Conservation (phyloP, 805 yeast genomes). For the Hanseniaspora singularis region DNA sequence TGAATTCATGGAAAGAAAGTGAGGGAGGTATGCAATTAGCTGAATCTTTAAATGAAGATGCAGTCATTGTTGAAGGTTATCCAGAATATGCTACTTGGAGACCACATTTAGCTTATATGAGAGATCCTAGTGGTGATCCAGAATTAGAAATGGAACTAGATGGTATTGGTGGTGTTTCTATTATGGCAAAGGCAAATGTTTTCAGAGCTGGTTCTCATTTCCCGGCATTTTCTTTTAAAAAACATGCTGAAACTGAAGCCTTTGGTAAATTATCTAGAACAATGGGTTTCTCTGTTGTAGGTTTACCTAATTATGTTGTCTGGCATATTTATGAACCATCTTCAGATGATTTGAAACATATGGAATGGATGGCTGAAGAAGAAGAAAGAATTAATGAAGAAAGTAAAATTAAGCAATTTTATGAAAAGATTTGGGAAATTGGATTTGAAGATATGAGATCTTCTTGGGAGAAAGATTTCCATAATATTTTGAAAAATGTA, state of each 20-base stretch:
- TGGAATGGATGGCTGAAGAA: constrained; percentile 83
- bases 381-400: constrained; percentile 55
- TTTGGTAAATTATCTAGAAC: constrained; percentile 80
- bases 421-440: constrained; percentile 58
- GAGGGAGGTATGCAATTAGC: constrained; percentile 75
- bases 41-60: constrained; percentile 57
- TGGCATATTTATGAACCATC: constrained; percentile 98
- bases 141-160: constrained; percentile 86
- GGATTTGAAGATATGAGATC: constrained; percentile 68
- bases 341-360: constrained; percentile 73
- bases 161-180: constrained; percentile 96
- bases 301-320: constrained; percentile 86
- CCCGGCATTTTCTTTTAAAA: constrained; percentile 92
- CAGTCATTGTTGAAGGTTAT: constrained; percentile 93
- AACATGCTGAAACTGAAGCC: constrained; percentile 96
- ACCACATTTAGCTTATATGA: constrained; percentile 85
- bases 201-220: constrained; percentile 83
- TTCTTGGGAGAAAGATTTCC: constrained; percentile 63
- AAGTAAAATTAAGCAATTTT: constrained; percentile 49
- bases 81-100: constrained; percentile 98
- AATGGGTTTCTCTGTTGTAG: constrained; percentile 79
- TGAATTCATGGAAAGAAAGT: constrained; percentile 76
- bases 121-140: constrained; percentile 92
- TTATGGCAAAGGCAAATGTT: constrained; percentile 73
- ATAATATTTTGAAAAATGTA: constrained; percentile 61